phyloP scores from a whole-genome alignment of 768 basidiomycete genomes.

The Lactarius akahatsu region DNA sequence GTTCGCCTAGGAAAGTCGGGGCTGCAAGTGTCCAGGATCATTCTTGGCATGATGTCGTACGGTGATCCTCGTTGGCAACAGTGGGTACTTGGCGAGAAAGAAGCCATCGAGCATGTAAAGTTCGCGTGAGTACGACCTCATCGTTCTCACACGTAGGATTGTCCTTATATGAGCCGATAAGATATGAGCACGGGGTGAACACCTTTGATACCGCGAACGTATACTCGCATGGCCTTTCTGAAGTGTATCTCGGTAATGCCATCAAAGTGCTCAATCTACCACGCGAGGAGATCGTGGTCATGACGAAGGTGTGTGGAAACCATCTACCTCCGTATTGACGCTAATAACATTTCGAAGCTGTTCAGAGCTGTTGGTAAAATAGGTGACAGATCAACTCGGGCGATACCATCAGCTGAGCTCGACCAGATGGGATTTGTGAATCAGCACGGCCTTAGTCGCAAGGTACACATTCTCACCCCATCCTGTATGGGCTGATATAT shows the following conservation, averaged over 20 bases:
- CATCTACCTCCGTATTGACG: not conserved
- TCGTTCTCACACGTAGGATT: conserved; percentile 21
- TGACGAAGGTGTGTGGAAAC: conserved; percentile 40
- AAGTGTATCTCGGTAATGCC: conserved; percentile 42
- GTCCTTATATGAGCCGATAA: conserved; percentile 18
- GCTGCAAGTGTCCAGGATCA: conserved; percentile 62
- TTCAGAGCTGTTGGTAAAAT: conserved; percentile 9
- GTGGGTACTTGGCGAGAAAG: conserved; percentile 38
- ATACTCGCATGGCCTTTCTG: conserved; percentile 38
- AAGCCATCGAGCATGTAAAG: conserved; percentile 30
- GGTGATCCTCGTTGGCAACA: conserved; percentile 37
- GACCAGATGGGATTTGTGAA: conserved; percentile 40
- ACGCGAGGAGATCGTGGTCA: conserved; percentile 43
- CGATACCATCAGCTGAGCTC: conserved; percentile 6
- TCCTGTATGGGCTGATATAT: not conserved
- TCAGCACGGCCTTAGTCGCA: conserved; percentile 39
- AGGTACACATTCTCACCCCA: conserved; percentile 29
- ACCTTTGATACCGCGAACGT: conserved; percentile 59
- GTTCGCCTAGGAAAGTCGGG: conserved; percentile 49
- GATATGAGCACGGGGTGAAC: conserved; percentile 62
- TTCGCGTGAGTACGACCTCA: conserved; percentile 30
- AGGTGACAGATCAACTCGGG: not conserved
- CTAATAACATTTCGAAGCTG: not conserved
- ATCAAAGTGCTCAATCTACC: conserved; percentile 41
- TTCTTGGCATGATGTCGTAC: conserved; percentile 65